These are phyloP conservation scores for Syzygium oleosum DNA, from an alignment of 345 rosid species.

Conservation along the genomic window DNA sequence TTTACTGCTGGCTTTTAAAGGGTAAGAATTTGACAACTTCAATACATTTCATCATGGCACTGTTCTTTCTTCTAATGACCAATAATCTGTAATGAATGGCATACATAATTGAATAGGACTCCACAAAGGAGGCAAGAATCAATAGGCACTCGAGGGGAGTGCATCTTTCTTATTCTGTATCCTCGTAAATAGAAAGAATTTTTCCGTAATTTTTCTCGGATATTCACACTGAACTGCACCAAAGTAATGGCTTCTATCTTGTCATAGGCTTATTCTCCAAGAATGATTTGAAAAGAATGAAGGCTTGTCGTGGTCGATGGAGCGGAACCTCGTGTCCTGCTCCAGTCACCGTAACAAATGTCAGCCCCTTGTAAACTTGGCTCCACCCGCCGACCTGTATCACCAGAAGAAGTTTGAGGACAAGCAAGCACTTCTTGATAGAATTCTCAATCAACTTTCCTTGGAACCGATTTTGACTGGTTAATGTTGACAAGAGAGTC, in stretches of 20 bases:
- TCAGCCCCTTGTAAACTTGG: constrained; percentile 82
- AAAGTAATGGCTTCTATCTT: constrained; percentile 5
- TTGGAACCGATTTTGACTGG: background rate
- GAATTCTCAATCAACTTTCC: background rate
- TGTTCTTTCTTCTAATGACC: background rate
- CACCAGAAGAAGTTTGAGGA: background rate
- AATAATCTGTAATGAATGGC: background rate
- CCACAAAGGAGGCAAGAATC: background rate
- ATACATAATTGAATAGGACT: background rate
- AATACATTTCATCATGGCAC: background rate
- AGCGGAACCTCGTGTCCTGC: constrained; percentile 97
- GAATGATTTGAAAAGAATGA: constrained; percentile 76
- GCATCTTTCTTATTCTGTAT: constrained; percentile 12
- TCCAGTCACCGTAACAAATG: constrained; percentile 72
- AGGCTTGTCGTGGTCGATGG: constrained; percentile 80
- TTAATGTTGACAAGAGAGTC: background rate
- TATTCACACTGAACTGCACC: background rate
- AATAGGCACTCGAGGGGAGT: constrained; percentile 19
- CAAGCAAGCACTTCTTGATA: background rate
- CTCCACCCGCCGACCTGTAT: constrained; percentile 93
- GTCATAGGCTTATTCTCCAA: constrained; percentile 74
- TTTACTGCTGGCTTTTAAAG: background rate
- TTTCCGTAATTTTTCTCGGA: background rate
- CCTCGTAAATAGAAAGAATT: background rate
- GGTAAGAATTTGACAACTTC: background rate